These are phyloP conservation scores for Cyberlindnera misumaiensis DNA, from an alignment of 805 yeast genomes.

Conservation along the genomic window DNA sequence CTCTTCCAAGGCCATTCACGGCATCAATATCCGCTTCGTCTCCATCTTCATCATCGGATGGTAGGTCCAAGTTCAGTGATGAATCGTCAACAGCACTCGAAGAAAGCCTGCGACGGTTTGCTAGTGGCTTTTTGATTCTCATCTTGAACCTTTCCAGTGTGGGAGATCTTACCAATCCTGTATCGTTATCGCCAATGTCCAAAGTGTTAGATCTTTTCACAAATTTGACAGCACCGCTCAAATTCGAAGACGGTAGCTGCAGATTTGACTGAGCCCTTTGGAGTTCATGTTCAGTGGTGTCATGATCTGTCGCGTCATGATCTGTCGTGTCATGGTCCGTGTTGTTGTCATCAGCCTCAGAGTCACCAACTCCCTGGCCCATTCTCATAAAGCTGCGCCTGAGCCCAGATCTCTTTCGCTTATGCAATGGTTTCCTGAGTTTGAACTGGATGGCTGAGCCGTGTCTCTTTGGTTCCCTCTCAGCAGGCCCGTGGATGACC, in stretches of 20 bases:
- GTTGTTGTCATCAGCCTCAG: not conserved
- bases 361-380: not conserved
- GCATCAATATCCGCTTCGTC: slow-evolving; percentile 28
- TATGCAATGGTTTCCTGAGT: slow-evolving; percentile 9
- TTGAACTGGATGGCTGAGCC: slow-evolving; percentile 25
- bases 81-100: slow-evolving; percentile 20
- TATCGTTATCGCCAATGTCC: slow-evolving; percentile 28
- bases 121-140: slow-evolving; percentile 15
- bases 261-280: slow-evolving; percentile 27
- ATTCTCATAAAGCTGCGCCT: slow-evolving; percentile 12
- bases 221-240: slow-evolving; percentile 30
- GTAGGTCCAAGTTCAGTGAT: slow-evolving; percentile 5
- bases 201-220: slow-evolving; percentile 42
- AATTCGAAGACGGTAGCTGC: slow-evolving; percentile 29
- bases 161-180: slow-evolving; percentile 30
- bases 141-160: slow-evolving; percentile 33
- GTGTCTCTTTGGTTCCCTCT: slow-evolving; percentile 36
- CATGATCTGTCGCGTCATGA: slow-evolving; percentile 10
- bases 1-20: slow-evolving; percentile 24
- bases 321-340: slow-evolving; percentile 13
- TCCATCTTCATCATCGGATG: slow-evolving; percentile 23
- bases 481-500: slow-evolving; percentile 72
- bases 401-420: slow-evolving; percentile 13
- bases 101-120: slow-evolving; percentile 21
- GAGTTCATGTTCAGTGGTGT: not conserved